These are phyloP conservation scores for Boechera divaricarpa DNA, from an alignment of 345 rosid genomes.

Conservation along the genomic window DNA sequence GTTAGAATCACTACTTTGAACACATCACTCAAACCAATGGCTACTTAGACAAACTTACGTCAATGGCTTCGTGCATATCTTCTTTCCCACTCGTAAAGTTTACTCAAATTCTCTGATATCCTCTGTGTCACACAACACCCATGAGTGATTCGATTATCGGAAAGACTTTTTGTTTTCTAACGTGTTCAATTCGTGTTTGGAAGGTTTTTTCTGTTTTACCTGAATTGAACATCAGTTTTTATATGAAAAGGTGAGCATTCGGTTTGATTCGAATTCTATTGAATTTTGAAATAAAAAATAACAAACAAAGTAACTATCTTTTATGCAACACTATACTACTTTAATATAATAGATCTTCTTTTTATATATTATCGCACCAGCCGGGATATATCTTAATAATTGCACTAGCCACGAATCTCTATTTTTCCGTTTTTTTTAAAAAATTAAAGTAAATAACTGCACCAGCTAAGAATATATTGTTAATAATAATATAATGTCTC, in stretches of 20 bases:
- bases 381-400: not conserved
- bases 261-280: too few relatives aligned
- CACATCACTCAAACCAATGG: not conserved
- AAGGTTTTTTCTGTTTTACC: too few relatives aligned
- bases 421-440: too few relatives aligned
- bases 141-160: not conserved
- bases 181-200: not conserved
- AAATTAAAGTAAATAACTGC: not conserved
- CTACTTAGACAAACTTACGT: conserved; percentile 47
- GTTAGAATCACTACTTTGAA: not conserved
- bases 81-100: conserved; percentile 75
- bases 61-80: conserved; percentile 83
- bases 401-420: not conserved
- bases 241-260: too few relatives aligned
- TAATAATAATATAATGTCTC: not conserved
- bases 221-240: too few relatives aligned
- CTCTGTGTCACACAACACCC: conserved; percentile 52
- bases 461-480: not conserved
- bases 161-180: not conserved
- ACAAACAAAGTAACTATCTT: too few relatives aligned
- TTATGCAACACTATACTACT: too few relatives aligned
- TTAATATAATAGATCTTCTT: too few relatives aligned
- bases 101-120: conserved; percentile 75
- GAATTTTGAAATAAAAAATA: too few relatives aligned
- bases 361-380: too few relatives aligned